Evolutionary conservation across 2,329 filamentous ascomycete genomes (phyloP).

Genomic region (Neurospora sp.): DNA sequence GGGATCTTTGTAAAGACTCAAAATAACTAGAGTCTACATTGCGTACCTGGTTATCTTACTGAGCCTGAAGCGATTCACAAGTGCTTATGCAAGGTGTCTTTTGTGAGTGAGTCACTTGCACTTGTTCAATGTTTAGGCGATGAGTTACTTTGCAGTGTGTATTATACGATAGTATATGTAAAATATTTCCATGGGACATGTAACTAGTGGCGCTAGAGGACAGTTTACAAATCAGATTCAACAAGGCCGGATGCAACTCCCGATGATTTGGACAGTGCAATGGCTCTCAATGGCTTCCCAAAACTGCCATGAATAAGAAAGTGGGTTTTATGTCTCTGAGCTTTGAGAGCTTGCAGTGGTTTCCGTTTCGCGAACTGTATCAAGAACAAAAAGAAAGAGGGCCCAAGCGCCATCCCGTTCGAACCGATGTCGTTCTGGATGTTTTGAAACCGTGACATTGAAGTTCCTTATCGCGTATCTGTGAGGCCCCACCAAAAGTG

Average conservation of each 20-base stretch:
- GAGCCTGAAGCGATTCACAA: neutral
- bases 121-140: neutral
- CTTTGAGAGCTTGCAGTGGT: neutral
- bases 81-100: neutral
- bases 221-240: neutral
- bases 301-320: neutral
- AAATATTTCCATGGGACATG: neutral
- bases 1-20: neutral
- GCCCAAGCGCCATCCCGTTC: neutral
- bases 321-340: neutral
- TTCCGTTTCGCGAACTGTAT: neutral
- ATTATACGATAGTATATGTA: neutral
- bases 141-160: neutral
- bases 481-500: neutral
- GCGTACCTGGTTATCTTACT: neutral
- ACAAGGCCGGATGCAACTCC: neutral
- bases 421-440: neutral
- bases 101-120: neutral
- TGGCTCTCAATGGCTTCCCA: neutral
- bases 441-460: neutral
- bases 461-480: neutral
- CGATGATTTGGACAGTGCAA: neutral
- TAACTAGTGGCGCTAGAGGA: neutral
- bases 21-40: neutral
- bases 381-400: neutral